phyloP scores from a whole-genome alignment of 768 basidiomycete species.

The Tubosaeta sp. region DNA sequence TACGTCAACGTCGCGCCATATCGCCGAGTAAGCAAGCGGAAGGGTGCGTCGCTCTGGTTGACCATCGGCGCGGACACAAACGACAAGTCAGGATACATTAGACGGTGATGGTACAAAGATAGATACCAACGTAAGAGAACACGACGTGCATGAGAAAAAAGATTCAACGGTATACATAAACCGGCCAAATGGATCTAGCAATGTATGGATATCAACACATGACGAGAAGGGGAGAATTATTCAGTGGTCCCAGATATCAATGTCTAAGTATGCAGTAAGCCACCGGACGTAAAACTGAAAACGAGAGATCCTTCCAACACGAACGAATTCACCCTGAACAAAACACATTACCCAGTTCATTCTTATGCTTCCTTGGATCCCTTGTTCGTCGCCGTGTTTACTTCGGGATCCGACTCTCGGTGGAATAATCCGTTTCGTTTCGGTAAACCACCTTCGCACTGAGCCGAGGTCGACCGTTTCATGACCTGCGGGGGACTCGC shows the following conservation, averaged over 20 bases:
- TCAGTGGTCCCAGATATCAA: slow-evolving; percentile 7
- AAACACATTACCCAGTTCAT: slow-evolving; percentile 8
- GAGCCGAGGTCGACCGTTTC: slow-evolving; percentile 29
- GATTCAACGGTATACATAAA: slow-evolving; percentile 19
- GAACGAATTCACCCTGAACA: slow-evolving; percentile 9
- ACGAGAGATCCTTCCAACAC: slow-evolving; percentile 1
- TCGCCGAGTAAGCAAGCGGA: slow-evolving; percentile 54
- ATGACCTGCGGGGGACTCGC: slow-evolving; percentile 18
- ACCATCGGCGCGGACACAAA: slow-evolving; percentile 73
- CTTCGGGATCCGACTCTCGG: slow-evolving; percentile 29
- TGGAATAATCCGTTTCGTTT: slow-evolving; percentile 28
- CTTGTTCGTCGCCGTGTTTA: slow-evolving; percentile 20
- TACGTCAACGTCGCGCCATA: slow-evolving; percentile 67
- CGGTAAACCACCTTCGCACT: slow-evolving; percentile 21
- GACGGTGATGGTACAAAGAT: slow-evolving; percentile 11
- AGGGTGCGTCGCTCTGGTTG: slow-evolving; percentile 75
- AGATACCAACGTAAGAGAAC: slow-evolving; percentile 2
- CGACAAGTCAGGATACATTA: slow-evolving; percentile 28
- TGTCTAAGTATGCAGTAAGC: slow-evolving; percentile 11
- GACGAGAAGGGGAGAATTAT: background rate
- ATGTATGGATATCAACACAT: slow-evolving; percentile 25
- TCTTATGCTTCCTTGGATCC: slow-evolving; percentile 22
- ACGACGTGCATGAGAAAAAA: background rate
- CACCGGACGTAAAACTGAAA: slow-evolving; percentile 3
- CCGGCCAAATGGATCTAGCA: slow-evolving; percentile 18